Conservation (phyloP, 768 basidiomycete genomes). For the Mycena vitilis region DNA sequence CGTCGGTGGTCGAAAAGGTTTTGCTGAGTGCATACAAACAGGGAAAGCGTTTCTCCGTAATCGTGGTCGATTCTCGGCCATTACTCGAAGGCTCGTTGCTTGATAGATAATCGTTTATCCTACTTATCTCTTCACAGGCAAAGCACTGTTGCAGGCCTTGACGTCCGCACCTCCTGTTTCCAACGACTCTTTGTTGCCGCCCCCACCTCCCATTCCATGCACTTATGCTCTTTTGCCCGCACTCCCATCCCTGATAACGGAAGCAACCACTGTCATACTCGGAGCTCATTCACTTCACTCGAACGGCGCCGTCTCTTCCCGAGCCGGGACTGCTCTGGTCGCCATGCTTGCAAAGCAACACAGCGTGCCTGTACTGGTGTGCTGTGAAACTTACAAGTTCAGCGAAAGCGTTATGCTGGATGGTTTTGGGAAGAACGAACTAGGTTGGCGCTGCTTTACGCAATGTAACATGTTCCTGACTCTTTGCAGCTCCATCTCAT, state of each 20-base stretch:
- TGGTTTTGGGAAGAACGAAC: constrained; percentile 95
- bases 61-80: constrained; percentile 95
- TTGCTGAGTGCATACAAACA: constrained; percentile 79
- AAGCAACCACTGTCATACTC: constrained; percentile 86
- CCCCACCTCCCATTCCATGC: constrained; percentile 73
- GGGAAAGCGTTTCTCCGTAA: constrained; percentile 86
- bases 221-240: constrained; percentile 94
- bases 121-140: constrained; percentile 62
- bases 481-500: constrained; percentile 49
- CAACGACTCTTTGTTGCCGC: constrained; percentile 30
- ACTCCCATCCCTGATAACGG: constrained; percentile 80
- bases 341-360: constrained; percentile 95
- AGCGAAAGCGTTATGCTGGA: constrained; percentile 93
- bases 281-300: constrained; percentile 96
- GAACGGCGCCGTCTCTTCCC: constrained; percentile 93
- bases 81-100: constrained; percentile 80
- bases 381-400: constrained; percentile 99
- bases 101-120: constrained; percentile 3
- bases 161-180: constrained; percentile 57
- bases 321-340: constrained; percentile 95
- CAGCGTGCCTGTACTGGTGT: constrained; percentile 93
- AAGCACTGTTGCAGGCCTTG: constrained; percentile 77
- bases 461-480: background rate
- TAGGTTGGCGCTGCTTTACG: constrained; percentile 65
- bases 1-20: constrained; percentile 94